Conservation (phyloP, 805 yeast species). For the Candida broadrunensis region DNA sequence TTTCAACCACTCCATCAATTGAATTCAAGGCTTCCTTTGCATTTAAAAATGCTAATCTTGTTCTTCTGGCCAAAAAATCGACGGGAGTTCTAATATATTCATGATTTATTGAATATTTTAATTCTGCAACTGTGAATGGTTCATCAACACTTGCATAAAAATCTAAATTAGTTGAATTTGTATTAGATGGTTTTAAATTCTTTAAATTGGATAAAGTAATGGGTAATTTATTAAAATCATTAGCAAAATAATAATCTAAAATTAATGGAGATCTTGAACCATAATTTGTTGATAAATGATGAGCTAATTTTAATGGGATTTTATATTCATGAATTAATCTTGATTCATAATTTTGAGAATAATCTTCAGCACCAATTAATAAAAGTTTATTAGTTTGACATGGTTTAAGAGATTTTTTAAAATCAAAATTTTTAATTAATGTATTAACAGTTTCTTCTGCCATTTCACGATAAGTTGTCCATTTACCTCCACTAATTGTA, state of each 20-base stretch:
- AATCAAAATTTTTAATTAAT: constrained; percentile 49
- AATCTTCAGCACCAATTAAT: constrained; percentile 79
- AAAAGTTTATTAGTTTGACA: constrained; percentile 54
- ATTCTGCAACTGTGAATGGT: constrained; percentile 90
- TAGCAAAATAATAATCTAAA: constrained; percentile 52
- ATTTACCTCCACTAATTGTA: constrained; percentile 94
- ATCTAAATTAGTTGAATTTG: constrained; percentile 27
- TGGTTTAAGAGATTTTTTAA: constrained; percentile 33
- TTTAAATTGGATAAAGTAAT: constrained; percentile 51
- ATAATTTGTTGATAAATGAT: constrained; percentile 80
- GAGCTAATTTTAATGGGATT: constrained; percentile 71
- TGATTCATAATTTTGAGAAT: constrained; percentile 69
- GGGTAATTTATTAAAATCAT: constrained; percentile 59
- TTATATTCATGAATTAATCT: constrained; percentile 77
- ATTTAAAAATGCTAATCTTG: constrained; percentile 88
- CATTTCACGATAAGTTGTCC: constrained; percentile 99
- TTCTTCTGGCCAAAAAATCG: constrained; percentile 90
- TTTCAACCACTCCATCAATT: constrained; percentile 79
- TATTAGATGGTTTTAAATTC: constrained; percentile 27
- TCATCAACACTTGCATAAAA: constrained; percentile 56
- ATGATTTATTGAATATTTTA: constrained; percentile 73
- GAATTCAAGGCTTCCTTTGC: constrained; percentile 78
- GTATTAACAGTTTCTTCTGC: constrained; percentile 89
- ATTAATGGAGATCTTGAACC: constrained; percentile 86
- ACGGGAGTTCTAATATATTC: constrained; percentile 87